phyloP scores from a whole-genome alignment of 2,329 filamentous ascomycete genomes.

The Claviceps lovelessii region DNA sequence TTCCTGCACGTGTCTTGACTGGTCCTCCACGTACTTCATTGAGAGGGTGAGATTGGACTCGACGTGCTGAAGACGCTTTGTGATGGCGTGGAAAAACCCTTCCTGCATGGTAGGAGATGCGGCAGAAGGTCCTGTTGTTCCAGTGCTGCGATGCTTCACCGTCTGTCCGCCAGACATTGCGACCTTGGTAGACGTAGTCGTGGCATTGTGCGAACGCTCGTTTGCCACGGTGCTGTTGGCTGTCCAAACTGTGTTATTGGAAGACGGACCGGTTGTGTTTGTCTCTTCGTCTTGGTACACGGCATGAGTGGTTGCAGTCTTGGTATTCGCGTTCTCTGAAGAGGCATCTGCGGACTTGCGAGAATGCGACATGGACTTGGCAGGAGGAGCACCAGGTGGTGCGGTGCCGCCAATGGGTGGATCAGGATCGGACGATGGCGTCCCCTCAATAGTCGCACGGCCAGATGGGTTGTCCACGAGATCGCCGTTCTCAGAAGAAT shows the following conservation, averaged over 20 bases:
- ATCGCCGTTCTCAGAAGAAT: not conserved
- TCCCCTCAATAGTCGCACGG: not conserved
- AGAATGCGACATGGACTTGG: not conserved
- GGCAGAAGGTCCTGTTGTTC: conserved; percentile 13
- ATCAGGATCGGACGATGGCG: not conserved
- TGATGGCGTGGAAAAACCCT: conserved; percentile 92
- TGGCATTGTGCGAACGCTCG: conserved; percentile 4
- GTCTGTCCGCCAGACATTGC: conserved; percentile 7
- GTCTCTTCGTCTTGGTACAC: not conserved
- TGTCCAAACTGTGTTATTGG: not conserved
- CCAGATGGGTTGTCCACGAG: not conserved
- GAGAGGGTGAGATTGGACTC: conserved; percentile 89
- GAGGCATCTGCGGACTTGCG: not conserved
- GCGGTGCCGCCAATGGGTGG: not conserved
- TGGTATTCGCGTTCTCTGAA: not conserved
- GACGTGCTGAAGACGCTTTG: conserved; percentile 79
- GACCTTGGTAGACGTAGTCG: conserved; percentile 1
- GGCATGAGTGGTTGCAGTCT: not conserved
- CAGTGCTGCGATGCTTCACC: conserved; percentile 16
- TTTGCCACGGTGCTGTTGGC: not conserved
- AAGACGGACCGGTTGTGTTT: not conserved
- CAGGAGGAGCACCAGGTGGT: not conserved
- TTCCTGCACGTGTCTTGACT: conserved; percentile 78
- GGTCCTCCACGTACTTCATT: conserved; percentile 90
- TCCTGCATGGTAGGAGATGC: conserved; percentile 76